Base-by-base conservation (phyloP, 2,329 filamentous ascomycete species). In the Cladosporium sp. region DNA sequence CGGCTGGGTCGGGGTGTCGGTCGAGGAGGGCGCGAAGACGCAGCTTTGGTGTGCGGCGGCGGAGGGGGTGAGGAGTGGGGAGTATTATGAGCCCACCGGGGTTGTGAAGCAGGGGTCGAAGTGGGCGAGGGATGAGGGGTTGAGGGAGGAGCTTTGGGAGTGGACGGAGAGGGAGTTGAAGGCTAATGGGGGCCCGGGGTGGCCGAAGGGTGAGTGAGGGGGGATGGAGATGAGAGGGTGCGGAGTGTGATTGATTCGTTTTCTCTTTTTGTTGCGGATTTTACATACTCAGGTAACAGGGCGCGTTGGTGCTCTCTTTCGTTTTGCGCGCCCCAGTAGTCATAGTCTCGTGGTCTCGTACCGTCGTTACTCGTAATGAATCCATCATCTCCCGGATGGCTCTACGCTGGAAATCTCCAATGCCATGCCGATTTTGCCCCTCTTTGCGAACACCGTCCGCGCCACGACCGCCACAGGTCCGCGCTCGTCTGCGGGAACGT, bases 81-180 rank as follows among this genome's bases (percentile, higher is more conserved):
- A 56, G 35, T 78, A 71, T 56, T 78, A 76, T 57, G 70, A 61
- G 34, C 71, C 71, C 14, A 62, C 73, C n/a, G 71, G 67, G 0
- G 57, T 59, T 43, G 55, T 49, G 43, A 63, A 61, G 7, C 52
- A 54, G 10, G 55, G 56, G 3, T 63, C 54, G n/a, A 48, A 46
- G 4, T 53, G 55, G 22, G 62, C 58, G 3, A 53, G 54, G 42
- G 61, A 68, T 56, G 56, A 58, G 32, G 54, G 57, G 35, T 45
- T 69, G 56, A 65, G 63, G 6, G 61, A 63, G 49, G 58, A 67
- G 50, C 42, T 72, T 46, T 73, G 70, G 70, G 63, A 66, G 22
- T 73, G 68, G 66, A 72, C 69, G 2, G 60, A 61, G 52, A 56
- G 52, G 16, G 58, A 63, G 52, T 37, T 63, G 22, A 57, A 58